Evolutionary conservation across 1,139 yeast species (phyloP).

Genomic region (Arxiozyma slooffiae): DNA sequence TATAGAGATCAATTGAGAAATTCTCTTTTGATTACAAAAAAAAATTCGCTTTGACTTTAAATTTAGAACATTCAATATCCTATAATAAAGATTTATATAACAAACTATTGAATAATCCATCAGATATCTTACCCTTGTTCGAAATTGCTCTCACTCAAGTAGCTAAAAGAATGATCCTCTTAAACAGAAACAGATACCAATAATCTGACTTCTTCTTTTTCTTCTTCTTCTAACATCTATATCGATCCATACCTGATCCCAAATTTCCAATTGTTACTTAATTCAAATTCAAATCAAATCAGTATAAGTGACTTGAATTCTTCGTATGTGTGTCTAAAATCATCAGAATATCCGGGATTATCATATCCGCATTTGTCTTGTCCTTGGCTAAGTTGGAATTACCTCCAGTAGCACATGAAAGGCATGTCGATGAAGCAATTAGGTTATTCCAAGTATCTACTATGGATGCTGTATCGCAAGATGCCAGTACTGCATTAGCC

Average conservation of each 20-base stretch:
- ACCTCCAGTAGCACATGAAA: conserved; percentile 74
- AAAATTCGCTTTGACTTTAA: conserved; percentile 63
- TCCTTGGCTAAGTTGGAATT: conserved; percentile 81
- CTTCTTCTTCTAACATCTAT: neutral
- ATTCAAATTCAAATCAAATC: conserved; percentile 61
- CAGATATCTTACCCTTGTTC: conserved; percentile 79
- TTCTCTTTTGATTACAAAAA: conserved; percentile 67
- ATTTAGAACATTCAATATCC: conserved; percentile 76
- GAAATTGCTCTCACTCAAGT: conserved; percentile 86
- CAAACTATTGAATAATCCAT: conserved; percentile 74
- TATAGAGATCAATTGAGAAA: conserved; percentile 91
- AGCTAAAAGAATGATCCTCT: conserved; percentile 67
- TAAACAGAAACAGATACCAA: conserved; percentile 31
- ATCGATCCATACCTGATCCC: conserved; percentile 50
- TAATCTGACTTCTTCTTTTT: neutral
- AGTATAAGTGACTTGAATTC: conserved; percentile 79
- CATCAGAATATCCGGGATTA: conserved; percentile 85
- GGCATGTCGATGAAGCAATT: conserved; percentile 92
- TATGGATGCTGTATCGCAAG: conserved; percentile 93
- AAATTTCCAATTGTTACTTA: conserved; percentile 69
- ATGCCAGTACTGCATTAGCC: conserved; percentile 42
- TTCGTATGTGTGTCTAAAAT: conserved; percentile 79
- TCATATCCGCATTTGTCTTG: conserved; percentile 83
- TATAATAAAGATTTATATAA: conserved; percentile 86
- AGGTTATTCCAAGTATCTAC: conserved; percentile 92